These are phyloP conservation scores for Colletotrichum sp. DNA, from an alignment of 2,329 filamentous ascomycete species.

Conservation along the genomic window DNA sequence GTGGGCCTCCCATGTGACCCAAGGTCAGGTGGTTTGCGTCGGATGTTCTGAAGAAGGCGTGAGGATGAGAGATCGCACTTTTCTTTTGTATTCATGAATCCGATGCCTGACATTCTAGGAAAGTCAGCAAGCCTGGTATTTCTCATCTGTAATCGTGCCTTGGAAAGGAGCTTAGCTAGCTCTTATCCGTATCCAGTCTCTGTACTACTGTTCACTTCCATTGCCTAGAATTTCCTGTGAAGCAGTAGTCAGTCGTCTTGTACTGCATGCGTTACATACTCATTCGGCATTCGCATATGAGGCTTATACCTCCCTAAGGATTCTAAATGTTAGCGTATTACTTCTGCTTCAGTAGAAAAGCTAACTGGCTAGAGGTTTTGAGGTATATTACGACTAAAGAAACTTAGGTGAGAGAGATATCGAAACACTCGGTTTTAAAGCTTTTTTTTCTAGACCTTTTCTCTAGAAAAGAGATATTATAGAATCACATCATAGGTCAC, in stretches of 20 bases:
- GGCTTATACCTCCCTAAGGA: background rate
- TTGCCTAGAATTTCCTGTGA: background rate
- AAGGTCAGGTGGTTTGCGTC: background rate
- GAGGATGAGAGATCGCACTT: background rate
- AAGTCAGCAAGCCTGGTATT: background rate
- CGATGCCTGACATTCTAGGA: background rate
- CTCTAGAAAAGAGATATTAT: too few relatives aligned
- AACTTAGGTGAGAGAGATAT: too few relatives aligned
- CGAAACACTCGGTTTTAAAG: too few relatives aligned
- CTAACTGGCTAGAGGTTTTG: too few relatives aligned
- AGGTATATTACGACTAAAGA: too few relatives aligned
- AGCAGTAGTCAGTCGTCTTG: background rate
- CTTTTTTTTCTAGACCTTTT: too few relatives aligned
- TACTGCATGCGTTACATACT: background rate
- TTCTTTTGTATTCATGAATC: background rate
- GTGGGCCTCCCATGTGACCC: background rate
- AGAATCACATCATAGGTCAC: too few relatives aligned
- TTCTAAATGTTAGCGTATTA: too few relatives aligned
- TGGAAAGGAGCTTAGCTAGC: background rate
- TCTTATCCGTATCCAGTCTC: background rate
- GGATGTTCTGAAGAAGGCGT: background rate
- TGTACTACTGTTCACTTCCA: background rate
- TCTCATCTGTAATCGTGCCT: background rate
- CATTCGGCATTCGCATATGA: background rate
- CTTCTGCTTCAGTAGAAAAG: too few relatives aligned